These are phyloP conservation scores for Lipomyces kockii DNA, from an alignment of 805 yeast species.

Conservation along the genomic window DNA sequence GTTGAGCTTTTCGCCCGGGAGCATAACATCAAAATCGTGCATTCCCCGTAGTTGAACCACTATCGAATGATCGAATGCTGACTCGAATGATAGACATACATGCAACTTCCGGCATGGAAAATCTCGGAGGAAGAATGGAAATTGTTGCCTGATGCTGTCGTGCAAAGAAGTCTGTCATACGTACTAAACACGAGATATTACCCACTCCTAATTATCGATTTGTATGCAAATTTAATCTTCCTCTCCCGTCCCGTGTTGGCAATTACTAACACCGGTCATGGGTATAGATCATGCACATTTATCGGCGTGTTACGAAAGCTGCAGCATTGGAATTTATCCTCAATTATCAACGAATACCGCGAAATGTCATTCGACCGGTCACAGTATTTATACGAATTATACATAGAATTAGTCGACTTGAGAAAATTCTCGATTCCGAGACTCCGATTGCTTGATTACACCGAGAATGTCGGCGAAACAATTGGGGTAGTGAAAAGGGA, in stretches of 20 bases:
- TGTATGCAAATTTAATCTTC: conserved; percentile 38
- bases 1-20: conserved; percentile 67
- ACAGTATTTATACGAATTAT: conserved; percentile 80
- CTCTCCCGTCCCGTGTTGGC: background rate
- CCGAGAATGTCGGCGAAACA: conserved; percentile 42
- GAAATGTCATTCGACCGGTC: conserved; percentile 72
- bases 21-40: conserved; percentile 44
- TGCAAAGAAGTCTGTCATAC: conserved; percentile 67
- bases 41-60: background rate
- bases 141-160: conserved; percentile 68
- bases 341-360: conserved; percentile 83
- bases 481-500: background rate
- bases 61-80: background rate
- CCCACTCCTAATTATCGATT: conserved; percentile 76
- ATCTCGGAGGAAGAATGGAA: conserved; percentile 63
- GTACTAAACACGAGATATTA: conserved; percentile 65
- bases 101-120: conserved; percentile 34
- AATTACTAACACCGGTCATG: background rate
- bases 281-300: conserved; percentile 61
- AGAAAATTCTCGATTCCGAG: conserved; percentile 15
- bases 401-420: conserved; percentile 71
- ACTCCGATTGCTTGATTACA: conserved; percentile 55
- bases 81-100: conserved; percentile 19
- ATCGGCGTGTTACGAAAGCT: conserved; percentile 80
- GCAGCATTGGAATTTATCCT: conserved; percentile 87